Evolutionary conservation across 768 basidiomycete species (phyloP), one percentile per base, ranked within the genome.

Genomic region (Psilocybe azurescens): DNA sequence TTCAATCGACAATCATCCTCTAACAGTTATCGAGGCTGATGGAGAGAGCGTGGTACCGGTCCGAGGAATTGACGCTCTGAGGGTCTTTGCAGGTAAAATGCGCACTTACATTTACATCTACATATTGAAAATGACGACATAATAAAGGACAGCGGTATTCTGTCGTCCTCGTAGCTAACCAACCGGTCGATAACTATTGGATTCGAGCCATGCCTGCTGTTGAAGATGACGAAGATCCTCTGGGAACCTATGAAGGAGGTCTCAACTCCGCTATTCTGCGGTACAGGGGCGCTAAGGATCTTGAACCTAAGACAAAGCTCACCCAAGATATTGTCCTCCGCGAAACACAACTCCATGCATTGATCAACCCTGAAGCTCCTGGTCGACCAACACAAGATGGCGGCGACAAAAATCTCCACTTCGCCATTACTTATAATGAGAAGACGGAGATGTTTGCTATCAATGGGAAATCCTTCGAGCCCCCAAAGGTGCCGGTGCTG

Each of bases 1-100:
- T 64, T 80, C 81, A 5, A 81, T 83, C 36, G 77, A 79, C 56
- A 72, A 73, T 0, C 83, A 85, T 59, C 79, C 78, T 46, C 75
- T 80, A 73, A 85, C 81, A 2, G 73, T 87, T 56, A 86, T 87
- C 33, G 85, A 87, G 64, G 81, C 70, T 1, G 86, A 87, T 50
- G 80, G 82, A 1, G 73, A 69, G 52, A 79, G 79, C 65, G 77
- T 77, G 0, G 46, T 67, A 30, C 83, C 86, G 0, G 65, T 81
- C 13, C 30, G 4, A n/a, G 68, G 71, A 3, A 83, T 83, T 3
- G 80, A 83, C 48, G 74, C 70, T 11, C 66, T 79, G 29, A 65
- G 81, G 32, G 80, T 88, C 36, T 84, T 77, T 59, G 70, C 69
- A 28, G 72, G 46, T 20, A 33, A 47, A 5, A 18, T 20, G 13